A percentile compares a stretch with the other conserved stretches of the same genome.
phyloP scores from a whole-genome alignment of 179 eudicot species.

The Actinidia arguta region DNA sequence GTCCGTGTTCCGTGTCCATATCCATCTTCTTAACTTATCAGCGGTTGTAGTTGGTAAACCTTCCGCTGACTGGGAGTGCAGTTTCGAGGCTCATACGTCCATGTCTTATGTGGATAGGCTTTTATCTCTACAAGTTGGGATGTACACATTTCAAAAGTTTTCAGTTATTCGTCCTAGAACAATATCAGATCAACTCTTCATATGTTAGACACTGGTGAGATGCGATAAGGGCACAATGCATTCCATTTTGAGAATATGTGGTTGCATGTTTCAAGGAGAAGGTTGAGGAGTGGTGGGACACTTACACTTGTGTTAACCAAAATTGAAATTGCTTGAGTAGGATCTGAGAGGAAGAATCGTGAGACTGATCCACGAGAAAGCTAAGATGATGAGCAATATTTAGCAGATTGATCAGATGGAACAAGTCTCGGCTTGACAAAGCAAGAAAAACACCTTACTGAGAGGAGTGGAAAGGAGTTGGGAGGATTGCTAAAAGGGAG shows the following conservation, averaged over 20 bases:
- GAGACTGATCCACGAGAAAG: neutral
- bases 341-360: neutral
- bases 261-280: neutral
- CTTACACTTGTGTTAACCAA: neutral
- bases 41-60: neutral
- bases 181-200: neutral
- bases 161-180: neutral
- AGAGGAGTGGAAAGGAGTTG: neutral
- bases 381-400: neutral
- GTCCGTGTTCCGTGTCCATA: too few species aligned
- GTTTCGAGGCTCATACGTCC: neutral
- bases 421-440: neutral
- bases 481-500: neutral
- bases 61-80: neutral
- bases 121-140: neutral
- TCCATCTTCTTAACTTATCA: too few species aligned
- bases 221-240: neutral
- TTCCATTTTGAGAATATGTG: neutral
- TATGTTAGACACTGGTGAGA: neutral
- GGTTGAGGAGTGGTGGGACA: neutral
- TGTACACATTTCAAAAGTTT: neutral
- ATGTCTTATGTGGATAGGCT: neutral
- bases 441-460: neutral
- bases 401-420: neutral
- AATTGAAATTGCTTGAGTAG: neutral